Evolutionary conservation across 768 basidiomycete genomes (phyloP).

Genomic region (Phylloporus scabripes): DNA sequence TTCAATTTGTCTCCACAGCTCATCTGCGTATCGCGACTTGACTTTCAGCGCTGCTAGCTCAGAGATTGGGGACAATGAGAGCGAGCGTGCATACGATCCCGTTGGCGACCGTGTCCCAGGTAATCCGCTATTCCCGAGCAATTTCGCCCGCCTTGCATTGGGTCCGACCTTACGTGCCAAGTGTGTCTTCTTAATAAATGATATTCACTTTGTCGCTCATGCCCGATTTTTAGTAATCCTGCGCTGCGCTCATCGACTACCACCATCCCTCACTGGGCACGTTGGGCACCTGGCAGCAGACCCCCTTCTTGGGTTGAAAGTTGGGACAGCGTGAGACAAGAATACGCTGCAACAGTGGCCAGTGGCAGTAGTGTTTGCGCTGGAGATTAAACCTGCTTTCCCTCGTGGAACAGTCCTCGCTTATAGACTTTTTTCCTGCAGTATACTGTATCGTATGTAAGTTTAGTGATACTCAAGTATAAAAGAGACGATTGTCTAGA

Average conservation of each 20-base stretch:
- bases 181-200: constrained; percentile 30
- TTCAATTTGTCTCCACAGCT: constrained; percentile 9
- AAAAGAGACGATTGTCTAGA: too few relatives aligned
- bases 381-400: constrained; percentile 15
- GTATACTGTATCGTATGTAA: too few relatives aligned
- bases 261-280: constrained; percentile 6
- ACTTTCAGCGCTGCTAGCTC: constrained; percentile 11
- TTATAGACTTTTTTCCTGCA: too few relatives aligned
- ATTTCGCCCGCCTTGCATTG: constrained; percentile 62
- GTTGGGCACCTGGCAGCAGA: constrained; percentile 18
- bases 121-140: constrained; percentile 76
- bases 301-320: constrained; percentile 1
- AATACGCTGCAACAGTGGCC: constrained; percentile 38
- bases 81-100: constrained; percentile 39
- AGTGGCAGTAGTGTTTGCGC: constrained; percentile 32
- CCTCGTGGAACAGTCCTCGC: not conserved
- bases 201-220: not conserved
- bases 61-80: constrained; percentile 24
- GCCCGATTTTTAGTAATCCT: constrained; percentile 21
- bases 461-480: too few relatives aligned
- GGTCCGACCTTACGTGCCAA: constrained; percentile 61
- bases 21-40: constrained; percentile 14
- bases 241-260: constrained; percentile 14
- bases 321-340: constrained; percentile 38
- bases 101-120: constrained; percentile 65